Base-by-base conservation (phyloP, 805 yeast species). In the Hanseniaspora clermontiae region DNA sequence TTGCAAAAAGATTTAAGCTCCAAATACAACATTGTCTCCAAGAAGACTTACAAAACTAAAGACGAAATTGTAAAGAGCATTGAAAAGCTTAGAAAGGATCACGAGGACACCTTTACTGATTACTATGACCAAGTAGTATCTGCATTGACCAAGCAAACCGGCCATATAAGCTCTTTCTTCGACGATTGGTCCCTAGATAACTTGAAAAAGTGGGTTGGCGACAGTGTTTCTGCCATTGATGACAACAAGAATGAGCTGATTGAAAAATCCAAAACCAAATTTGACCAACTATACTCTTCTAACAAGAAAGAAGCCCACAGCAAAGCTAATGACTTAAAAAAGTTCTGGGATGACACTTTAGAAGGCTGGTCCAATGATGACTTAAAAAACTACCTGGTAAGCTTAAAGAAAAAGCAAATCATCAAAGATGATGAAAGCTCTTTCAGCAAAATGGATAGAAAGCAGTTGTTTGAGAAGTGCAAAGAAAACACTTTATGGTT, bases 361-460 rank as follows among this genome's bases (percentile, higher is more conserved):
- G 66, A 71, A 31, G 63, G 70, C 10, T 76, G 77, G 76, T 68
- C 77, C 1, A 67, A 66, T 17, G 70, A 70, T 27, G 81, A 77
- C 56, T 63, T 77, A 57, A 66, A 60, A 47, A 59, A 68, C 15
- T 77, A 76, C 60, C 62, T 77, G 57, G 64, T 66, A 17, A 66
- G 72, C 3, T 76, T 72, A n/a, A 46, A 31, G 17, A 39, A 31
- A 3, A 53, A 53, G 36, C 38, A 39, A 2, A 29, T 46, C 14
- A 27, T 53, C n/a, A 46, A 38, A 10, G 20, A 29, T 20, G 19
- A 29, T 20, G 40, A 42, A 14, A n/a, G 3, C 7, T 24, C 43
- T 63, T 59, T 64, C 1, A 45, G 24, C 14, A 39, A 34, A 2
- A 61, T 63, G n/a, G 59, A 66, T 5, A 64, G 65, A 42, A 69